A percentile compares a stretch with the other conserved stretches of the same genome.
Evolutionary conservation across 495 filamentous ascomycete species (phyloP).

Genomic region (Pseudevernia furfuracea): DNA sequence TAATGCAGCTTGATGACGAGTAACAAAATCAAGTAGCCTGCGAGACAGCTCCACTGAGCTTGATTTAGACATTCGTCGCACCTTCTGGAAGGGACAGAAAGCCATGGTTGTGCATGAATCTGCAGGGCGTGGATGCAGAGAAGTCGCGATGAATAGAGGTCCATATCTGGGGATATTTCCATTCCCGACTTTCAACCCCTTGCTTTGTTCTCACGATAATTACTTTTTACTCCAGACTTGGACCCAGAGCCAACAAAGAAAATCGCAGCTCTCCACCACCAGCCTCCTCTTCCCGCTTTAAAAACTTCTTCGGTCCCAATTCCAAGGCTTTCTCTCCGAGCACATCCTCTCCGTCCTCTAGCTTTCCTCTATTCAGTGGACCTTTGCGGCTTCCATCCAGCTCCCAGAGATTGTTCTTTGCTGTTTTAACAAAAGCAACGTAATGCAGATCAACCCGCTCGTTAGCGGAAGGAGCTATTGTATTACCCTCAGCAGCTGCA

Average conservation of each 20-base stretch:
- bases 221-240: conserved; percentile 31
- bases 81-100: background rate
- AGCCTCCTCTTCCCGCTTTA: conserved; percentile 47
- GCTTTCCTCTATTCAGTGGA: conserved; percentile 58
- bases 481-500: conserved; percentile 61
- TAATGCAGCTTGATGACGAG: background rate
- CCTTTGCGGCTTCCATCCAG: conserved; percentile 70
- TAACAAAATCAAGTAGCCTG: background rate
- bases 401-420: conserved; percentile 65
- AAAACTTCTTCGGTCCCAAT: conserved; percentile 54
- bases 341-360: conserved; percentile 60
- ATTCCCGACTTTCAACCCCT: conserved; percentile 11
- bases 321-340: conserved; percentile 58
- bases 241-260: conserved; percentile 58
- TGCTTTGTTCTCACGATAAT: background rate
- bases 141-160: background rate
- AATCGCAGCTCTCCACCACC: conserved; percentile 45
- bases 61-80: background rate
- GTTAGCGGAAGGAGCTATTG: conserved; percentile 53
- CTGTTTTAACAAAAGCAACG: conserved; percentile 69
- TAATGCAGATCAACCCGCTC: conserved; percentile 66
- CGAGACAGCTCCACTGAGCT: background rate
- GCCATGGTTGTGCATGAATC: background rate
- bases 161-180: background rate
- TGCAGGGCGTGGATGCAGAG: background rate